Evolutionary conservation across 225 moss, liverwort and hornwort genomes (phyloP).

Genomic region (Takakia lepidozioides): DNA sequence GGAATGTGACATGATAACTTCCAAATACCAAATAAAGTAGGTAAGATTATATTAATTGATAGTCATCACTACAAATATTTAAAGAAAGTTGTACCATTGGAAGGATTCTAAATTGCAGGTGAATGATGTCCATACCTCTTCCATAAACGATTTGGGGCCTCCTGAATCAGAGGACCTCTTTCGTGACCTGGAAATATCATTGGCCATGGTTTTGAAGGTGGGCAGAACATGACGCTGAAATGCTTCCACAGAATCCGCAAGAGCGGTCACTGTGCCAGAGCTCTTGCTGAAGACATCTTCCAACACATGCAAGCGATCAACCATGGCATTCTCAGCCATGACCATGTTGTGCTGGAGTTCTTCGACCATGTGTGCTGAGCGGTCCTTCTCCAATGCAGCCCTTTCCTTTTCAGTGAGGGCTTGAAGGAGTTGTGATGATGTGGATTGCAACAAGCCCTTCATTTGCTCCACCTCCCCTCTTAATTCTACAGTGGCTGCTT

Average conservation of each 20-base stretch:
- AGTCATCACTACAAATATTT: no score
- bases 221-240: slow-evolving; percentile 88
- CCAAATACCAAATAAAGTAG: no score
- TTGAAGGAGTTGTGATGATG: slow-evolving; percentile 61
- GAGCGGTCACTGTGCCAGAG: slow-evolving; percentile 29
- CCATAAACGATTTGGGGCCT: slow-evolving; percentile 29
- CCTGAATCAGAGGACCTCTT: slow-evolving; percentile 14
- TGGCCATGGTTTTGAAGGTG: slow-evolving; percentile 50
- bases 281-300: slow-evolving; percentile 59
- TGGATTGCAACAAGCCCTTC: slow-evolving; percentile 75
- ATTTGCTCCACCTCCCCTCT: slow-evolving; percentile 83
- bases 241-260: slow-evolving; percentile 48
- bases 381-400: slow-evolving; percentile 50
- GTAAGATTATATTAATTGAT: no score
- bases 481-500: slow-evolving; percentile 65
- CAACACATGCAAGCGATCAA: slow-evolving; percentile 35
- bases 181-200: slow-evolving; percentile 17
- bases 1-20: no score
- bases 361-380: slow-evolving; percentile 35
- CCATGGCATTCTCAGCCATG: slow-evolving; percentile 32
- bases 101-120: no score
- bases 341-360: slow-evolving; percentile 34
- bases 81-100: no score
- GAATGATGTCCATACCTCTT: slow-evolving; percentile 41
- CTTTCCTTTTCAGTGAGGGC: slow-evolving; percentile 77